These are phyloP conservation scores for Lipomyces orientalis DNA, from an alignment of 805 yeast genomes.

Conservation along the genomic window DNA sequence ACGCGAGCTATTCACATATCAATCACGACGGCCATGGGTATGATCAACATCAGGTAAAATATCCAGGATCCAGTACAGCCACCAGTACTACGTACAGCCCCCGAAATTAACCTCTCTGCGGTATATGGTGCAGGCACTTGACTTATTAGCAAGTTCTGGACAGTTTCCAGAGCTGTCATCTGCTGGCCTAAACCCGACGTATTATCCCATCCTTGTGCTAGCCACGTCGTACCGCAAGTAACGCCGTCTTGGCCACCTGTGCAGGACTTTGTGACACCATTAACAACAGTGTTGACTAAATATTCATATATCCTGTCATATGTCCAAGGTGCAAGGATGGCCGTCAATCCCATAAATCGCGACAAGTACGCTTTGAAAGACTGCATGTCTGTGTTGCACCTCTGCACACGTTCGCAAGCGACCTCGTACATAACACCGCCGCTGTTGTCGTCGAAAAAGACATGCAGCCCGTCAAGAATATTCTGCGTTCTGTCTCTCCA, in stretches of 20 bases:
- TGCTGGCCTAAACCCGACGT: constrained; percentile 89
- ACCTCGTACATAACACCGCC: constrained; percentile 72
- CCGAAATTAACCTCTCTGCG: constrained; percentile 51
- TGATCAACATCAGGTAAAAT: constrained; percentile 11
- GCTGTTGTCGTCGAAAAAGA: constrained; percentile 53
- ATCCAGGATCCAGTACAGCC: constrained; percentile 25
- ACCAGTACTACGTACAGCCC: constrained; percentile 47
- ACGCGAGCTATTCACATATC: constrained; percentile 2
- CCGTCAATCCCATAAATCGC: constrained; percentile 75
- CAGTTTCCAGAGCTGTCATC: constrained; percentile 77
- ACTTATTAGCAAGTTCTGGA: constrained; percentile 46
- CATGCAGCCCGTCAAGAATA: constrained; percentile 60
- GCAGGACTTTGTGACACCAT: constrained; percentile 81
- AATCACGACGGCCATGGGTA: constrained; percentile 26
- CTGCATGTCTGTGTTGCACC: constrained; percentile 86
- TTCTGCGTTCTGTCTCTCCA: constrained; percentile 71
- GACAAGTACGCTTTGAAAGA: constrained; percentile 88
- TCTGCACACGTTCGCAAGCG: constrained; percentile 70
- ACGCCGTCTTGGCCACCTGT: constrained; percentile 85
- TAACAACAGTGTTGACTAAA: constrained; percentile 56
- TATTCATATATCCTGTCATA: constrained; percentile 45
- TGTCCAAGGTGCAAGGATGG: constrained; percentile 67
- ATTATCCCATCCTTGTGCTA: constrained; percentile 68
- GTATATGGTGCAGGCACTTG: constrained; percentile 54
- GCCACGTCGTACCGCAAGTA: constrained; percentile 90